phyloP scores from a whole-genome alignment of 352 stramenopile species.

The Pythium monospermum region DNA sequence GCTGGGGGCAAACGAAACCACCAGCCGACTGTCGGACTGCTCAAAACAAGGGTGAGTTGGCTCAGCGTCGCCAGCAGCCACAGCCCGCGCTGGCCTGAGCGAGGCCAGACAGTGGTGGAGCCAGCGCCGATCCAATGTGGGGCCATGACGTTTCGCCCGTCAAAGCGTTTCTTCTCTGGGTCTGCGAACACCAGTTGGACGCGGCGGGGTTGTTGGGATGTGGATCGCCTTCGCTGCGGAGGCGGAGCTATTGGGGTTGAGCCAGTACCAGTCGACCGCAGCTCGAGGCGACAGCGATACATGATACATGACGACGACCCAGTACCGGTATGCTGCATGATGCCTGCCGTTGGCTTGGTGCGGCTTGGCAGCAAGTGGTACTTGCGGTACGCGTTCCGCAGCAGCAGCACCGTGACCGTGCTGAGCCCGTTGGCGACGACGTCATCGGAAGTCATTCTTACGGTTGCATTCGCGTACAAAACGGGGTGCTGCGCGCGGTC shows the following conservation, averaged over 20 bases:
- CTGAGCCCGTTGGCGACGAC: neutral
- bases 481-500: neutral
- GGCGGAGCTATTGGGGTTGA: no score
- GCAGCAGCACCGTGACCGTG: neutral
- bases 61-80: no score
- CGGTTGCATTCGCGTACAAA: neutral
- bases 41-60: no score
- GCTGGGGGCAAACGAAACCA: no score
- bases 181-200: neutral
- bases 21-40: no score
- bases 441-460: neutral
- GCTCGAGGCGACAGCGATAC: neutral
- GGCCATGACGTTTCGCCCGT: neutral
- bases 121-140: no score
- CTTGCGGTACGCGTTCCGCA: neutral
- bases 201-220: neutral
- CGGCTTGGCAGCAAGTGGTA: neutral
- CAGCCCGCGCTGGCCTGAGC: no score
- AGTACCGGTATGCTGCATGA: no score
- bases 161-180: neutral
- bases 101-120: no score
- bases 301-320: neutral
- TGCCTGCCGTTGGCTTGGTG: no score
- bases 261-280: no score
- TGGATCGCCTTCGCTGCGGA: neutral